Evolutionary conservation across 2,329 filamentous ascomycete genomes (phyloP), one percentile per base, ranked within the genome.

Genomic region (Sporothrix pallida): DNA sequence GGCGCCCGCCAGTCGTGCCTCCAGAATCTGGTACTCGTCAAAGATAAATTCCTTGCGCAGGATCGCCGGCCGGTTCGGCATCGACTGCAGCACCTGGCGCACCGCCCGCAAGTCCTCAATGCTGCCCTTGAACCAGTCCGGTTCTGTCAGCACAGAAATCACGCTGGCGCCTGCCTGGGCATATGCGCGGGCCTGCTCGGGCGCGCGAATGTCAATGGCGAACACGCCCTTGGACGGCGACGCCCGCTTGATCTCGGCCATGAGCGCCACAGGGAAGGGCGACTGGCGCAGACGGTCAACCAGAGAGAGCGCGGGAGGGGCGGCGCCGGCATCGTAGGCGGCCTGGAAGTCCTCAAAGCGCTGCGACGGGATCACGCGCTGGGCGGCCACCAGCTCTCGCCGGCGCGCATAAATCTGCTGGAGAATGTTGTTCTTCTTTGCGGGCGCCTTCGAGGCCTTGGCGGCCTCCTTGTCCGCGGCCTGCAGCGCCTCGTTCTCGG

Each of bases 61-160:
- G 13, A 99, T 89, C 1, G 95, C 97, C 2, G 96, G 97, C 71
- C 96, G 89, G 80, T 98, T 97, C 1, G 93, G 91, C 91, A 99
- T 94, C 13, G 92, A 92, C 78, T 94, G 90, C n/a, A 99, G 85
- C 68, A 93, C 94, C 81, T 95, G 93, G 62, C 96, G 90, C 44
- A 98, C 96, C 48, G 92, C 90, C 75, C 93, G 90, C 72, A 99
- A 84, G 80, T 99, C 96, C 74, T 99, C 95, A 75, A 99, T 95
- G 82, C 92, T 97, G 67, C 96, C 96, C 84, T 98, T 98, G 86
- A 99, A 99, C 96, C 96, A 99, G 80, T 98, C 93, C 0, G 97
- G 96, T 83, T 99, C 96, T 0, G 96, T 99, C 65, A 99, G 88
- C n/a, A 99, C 96, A 1, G 96, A 98, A 77, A 99, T 99, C 54